These are phyloP conservation scores for Mycena leptocephala DNA, from an alignment of 768 basidiomycete species.

Conservation along the genomic window DNA sequence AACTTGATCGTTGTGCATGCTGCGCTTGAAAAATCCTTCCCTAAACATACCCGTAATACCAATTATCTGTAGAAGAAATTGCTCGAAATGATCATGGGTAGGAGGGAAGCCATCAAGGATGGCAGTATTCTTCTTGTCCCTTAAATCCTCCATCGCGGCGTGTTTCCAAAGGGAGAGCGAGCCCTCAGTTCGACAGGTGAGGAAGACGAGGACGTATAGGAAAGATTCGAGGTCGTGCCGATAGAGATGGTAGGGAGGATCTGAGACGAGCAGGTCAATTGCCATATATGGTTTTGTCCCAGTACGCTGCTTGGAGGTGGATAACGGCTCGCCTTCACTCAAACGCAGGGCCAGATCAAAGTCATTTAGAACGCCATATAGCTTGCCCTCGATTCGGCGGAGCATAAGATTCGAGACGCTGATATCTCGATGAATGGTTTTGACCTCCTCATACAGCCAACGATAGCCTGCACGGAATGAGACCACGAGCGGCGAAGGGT, in stretches of 20 bases:
- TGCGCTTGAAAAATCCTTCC: background rate
- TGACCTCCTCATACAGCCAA: background rate
- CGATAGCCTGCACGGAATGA: background rate
- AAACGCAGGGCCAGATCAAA: background rate
- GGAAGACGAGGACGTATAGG: constrained; percentile 41
- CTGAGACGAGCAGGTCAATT: constrained; percentile 38
- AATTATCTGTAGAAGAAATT: background rate
- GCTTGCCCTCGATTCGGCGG: background rate
- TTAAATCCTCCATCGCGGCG: background rate
- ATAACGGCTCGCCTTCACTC: background rate
- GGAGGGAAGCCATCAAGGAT: background rate
- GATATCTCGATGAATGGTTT: background rate
- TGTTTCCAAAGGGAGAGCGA: background rate
- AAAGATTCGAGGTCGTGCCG: constrained; percentile 48
- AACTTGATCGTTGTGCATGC: background rate
- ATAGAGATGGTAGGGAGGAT: constrained; percentile 39
- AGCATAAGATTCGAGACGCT: background rate
- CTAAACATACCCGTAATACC: background rate
- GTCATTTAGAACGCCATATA: constrained; percentile 3
- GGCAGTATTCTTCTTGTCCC: background rate
- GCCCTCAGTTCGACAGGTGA: background rate
- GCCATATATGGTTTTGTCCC: constrained; percentile 51
- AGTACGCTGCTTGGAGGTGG: constrained; percentile 38
- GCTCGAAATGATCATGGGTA: background rate
- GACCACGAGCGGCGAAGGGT: background rate